These are phyloP conservation scores for Pleurotus giganteus DNA, from an alignment of 768 basidiomycete genomes.

Conservation along the genomic window DNA sequence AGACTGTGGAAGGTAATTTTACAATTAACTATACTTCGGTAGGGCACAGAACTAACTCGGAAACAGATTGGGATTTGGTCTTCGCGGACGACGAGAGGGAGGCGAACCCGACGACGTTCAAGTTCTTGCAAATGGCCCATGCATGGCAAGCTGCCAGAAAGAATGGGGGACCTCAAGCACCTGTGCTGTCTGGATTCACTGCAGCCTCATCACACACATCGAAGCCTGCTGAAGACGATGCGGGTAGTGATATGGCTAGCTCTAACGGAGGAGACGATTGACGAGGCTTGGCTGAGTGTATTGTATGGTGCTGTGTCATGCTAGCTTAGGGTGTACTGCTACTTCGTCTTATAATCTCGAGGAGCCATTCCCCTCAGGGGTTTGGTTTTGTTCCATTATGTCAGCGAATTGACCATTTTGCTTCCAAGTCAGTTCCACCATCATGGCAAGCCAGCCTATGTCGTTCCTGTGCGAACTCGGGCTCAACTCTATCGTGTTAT, in stretches of 20 bases:
- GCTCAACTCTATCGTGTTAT: constrained; percentile 1
- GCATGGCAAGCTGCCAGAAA: constrained; percentile 67
- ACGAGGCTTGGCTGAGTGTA: neutral
- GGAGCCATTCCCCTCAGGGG: too few species aligned
- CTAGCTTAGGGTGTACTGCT: too few species aligned
- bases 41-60: constrained; percentile 3
- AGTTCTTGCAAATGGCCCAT: constrained; percentile 94
- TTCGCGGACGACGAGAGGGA: constrained; percentile 97
- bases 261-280: constrained; percentile 39
- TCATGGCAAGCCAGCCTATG: neutral
- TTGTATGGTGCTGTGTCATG: too few species aligned
- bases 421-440: neutral
- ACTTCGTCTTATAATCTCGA: too few species aligned
- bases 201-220: constrained; percentile 27
- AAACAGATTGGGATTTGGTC: constrained; percentile 86
- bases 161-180: constrained; percentile 23
- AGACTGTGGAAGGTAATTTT: constrained; percentile 77
- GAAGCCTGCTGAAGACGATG: constrained; percentile 24
- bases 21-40: neutral
- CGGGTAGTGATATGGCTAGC: constrained; percentile 52
- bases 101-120: constrained; percentile 90
- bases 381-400: too few species aligned
- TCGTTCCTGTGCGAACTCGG: neutral
- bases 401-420: too few species aligned
- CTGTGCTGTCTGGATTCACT: constrained; percentile 47